Percentiles rank a stretch among this genome's conserved stretches.
phyloP scores from a whole-genome alignment of 1,284 basidiomycete species.

The Sporisorium reilianum region DNA sequence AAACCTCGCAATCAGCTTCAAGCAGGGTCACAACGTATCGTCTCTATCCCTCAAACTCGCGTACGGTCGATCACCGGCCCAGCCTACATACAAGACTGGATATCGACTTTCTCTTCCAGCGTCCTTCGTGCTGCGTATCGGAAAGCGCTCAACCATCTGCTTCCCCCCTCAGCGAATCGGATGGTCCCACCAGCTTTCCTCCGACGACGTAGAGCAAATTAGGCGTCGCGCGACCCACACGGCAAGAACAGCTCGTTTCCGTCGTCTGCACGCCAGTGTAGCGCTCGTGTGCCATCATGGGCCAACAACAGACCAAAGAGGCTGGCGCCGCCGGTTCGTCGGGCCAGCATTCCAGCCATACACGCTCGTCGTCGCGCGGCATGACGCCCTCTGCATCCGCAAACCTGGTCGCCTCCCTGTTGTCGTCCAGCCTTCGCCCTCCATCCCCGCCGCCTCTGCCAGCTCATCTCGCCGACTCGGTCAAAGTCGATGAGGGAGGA shows the following conservation, averaged over 20 bases:
- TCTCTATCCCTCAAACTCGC: neutral
- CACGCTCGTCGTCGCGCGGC: conserved; percentile 30
- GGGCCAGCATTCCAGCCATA: conserved; percentile 17
- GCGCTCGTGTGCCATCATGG: conserved; percentile 22
- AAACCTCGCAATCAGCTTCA: neutral
- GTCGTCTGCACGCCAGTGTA: neutral
- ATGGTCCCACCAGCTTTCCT: neutral
- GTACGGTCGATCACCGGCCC: neutral
- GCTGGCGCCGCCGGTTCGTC: conserved; percentile 32
- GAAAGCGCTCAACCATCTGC: neutral
- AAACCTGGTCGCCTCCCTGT: conserved; percentile 31
- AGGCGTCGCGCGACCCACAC: neutral
- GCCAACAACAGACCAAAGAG: conserved; percentile 54
- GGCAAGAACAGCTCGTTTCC: neutral
- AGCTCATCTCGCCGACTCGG: conserved; percentile 43
- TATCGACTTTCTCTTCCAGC: neutral
- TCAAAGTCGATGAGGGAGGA: conserved; percentile 75
- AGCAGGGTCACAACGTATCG: too few species aligned
- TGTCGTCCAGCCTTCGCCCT: conserved; percentile 30
- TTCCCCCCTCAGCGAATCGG: conserved; percentile 1
- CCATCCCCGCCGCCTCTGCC: conserved; percentile 42
- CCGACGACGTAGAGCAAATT: neutral
- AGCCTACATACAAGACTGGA: neutral
- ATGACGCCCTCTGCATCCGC: conserved; percentile 38
- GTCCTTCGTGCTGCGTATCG: neutral